Evolutionary conservation across 148 eudicot genomes (phyloP).

Genomic region (Rhododendron ferrugineum): DNA sequence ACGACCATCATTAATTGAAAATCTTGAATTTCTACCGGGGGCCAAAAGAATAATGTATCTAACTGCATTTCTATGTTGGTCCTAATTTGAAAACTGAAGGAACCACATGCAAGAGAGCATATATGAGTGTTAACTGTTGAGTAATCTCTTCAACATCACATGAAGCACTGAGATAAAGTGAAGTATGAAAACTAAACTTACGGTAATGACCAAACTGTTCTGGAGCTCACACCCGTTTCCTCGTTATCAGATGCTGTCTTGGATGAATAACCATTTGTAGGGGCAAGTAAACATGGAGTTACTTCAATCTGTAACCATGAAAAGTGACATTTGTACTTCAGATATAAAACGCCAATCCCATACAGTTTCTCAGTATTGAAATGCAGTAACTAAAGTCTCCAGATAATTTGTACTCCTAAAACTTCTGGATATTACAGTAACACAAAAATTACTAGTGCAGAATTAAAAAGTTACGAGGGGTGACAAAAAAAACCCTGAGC

Average conservation of each 20-base stretch:
- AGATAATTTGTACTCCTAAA: neutral
- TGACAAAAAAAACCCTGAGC: neutral
- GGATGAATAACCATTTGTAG: slow-evolving; percentile 28
- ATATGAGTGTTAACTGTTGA: neutral
- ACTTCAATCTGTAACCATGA: slow-evolving; percentile 68
- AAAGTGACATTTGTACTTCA: slow-evolving; percentile 10
- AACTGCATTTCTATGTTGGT: neutral
- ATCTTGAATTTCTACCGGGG: neutral
- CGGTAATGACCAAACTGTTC: slow-evolving; percentile 88
- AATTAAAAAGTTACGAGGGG: neutral
- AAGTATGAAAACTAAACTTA: slow-evolving; percentile 34
- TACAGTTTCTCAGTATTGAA: neutral
- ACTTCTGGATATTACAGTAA: neutral
- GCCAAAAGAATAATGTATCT: neutral
- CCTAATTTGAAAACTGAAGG: neutral
- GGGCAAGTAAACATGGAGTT: slow-evolving; percentile 78
- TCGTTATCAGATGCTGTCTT: slow-evolving; percentile 16
- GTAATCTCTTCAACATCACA: neutral
- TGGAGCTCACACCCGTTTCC: slow-evolving; percentile 38
- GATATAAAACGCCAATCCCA: neutral
- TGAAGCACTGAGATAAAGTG: neutral
- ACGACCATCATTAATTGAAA: neutral
- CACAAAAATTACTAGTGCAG: neutral
- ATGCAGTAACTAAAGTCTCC: neutral
- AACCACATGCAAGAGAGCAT: slow-evolving; percentile 10